These are phyloP conservation scores for Endoconidiophora laricicola DNA, from an alignment of 2,329 filamentous ascomycete species.

Conservation along the genomic window DNA sequence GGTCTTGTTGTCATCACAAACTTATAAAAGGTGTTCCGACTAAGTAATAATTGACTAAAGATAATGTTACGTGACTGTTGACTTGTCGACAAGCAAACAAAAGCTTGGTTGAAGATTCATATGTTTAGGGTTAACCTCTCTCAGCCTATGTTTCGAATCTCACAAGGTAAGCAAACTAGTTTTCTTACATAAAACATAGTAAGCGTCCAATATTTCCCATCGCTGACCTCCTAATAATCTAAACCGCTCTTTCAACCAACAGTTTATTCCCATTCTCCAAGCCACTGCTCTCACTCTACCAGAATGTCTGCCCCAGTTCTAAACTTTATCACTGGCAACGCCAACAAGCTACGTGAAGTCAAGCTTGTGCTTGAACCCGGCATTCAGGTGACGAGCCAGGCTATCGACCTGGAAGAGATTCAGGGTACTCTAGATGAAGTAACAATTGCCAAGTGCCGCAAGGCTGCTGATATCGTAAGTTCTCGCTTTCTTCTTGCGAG, in stretches of 20 bases:
- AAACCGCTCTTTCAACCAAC: background rate
- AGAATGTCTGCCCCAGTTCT: constrained; percentile 32
- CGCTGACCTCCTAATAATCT: too few species aligned
- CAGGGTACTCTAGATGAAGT: constrained; percentile 90
- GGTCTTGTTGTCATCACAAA: too few species aligned
- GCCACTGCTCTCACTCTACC: background rate
- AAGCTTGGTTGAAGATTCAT: constrained; percentile 28
- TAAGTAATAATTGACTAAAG: too few species aligned
- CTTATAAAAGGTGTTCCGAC: too few species aligned
- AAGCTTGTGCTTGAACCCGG: constrained; percentile 64
- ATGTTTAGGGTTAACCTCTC: background rate
- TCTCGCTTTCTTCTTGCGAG: background rate
- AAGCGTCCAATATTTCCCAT: too few species aligned
- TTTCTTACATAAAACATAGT: too few species aligned
- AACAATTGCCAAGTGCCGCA: constrained; percentile 68
- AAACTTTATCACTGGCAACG: constrained; percentile 94
- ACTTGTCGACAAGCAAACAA: too few species aligned
- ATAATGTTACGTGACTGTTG: too few species aligned
- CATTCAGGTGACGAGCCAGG: constrained; percentile 57
- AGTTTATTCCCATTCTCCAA: too few species aligned
- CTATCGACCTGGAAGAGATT: constrained; percentile 71
- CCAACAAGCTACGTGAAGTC: constrained; percentile 84
- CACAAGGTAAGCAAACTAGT: too few species aligned
- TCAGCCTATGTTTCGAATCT: too few species aligned
- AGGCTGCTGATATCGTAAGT: constrained; percentile 60